Base-by-base conservation (phyloP, 192 early-diverging fungal species). In the Nowakowskiella sp. region DNA sequence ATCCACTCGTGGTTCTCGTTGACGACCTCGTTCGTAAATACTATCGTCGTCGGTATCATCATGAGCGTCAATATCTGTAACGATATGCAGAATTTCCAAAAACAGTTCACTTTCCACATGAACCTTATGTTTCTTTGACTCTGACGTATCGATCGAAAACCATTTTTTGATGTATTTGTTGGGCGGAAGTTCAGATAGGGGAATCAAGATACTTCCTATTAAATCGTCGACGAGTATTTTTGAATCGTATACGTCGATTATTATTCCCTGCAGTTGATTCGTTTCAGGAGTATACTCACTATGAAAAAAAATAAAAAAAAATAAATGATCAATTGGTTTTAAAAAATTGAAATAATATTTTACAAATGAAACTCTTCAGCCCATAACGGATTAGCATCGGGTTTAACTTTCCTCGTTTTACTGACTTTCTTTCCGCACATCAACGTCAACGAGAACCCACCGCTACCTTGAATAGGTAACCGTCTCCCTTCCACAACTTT, bases 371-470 rank as follows among this genome's bases (percentile, higher is more conserved):
- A 65, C 6, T 70, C 68, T 30, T 65, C 68, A 32, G 49, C 45
- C 68, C 68, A 70, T n/a, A 62, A 43, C 1, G 68, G 68, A 33
- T 61, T 61, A 3, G 68, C 44, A 31, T 65, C 68, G 4, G 68
- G 52, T 3, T 42, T 28, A 21, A 65, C 34, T 32, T 56, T 60
- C 16, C 48, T 31, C 7, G 52, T 51, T 51, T 44, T 46, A 6
- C 57, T 32, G 9, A 24, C 44, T 22, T 55, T 26, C 10, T 16
- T 55, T 3, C 58, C 58, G 30, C 44, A 66, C 2, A 32, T 8
- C 13, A 70, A 34, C 3, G 50, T 9, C 31, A 58, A 70, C 54
- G 57, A 64, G 31, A 70, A 27, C 13, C n/a, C 50, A 42, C 33
- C 48, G 43, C 47, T 22, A 26, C 52, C 51, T 22, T 55, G 42